Evolutionary conservation across 805 yeast species (phyloP).

Genomic region (Yarrowia yakushimensis): DNA sequence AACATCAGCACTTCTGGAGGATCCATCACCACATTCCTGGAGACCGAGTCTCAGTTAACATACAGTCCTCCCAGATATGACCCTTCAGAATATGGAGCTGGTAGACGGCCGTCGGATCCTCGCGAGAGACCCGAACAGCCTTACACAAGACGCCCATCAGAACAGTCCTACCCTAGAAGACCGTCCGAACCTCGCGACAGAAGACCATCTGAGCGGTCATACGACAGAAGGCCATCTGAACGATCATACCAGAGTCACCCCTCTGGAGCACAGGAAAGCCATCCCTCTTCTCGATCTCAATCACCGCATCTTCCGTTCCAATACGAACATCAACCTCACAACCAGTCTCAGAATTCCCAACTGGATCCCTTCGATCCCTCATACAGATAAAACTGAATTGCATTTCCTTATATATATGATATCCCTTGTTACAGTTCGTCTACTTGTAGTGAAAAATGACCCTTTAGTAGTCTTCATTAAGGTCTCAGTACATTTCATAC

Average conservation of each 20-base stretch:
- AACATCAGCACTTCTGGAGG: background rate
- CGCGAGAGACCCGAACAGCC: background rate
- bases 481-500: background rate
- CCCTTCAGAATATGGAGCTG: background rate
- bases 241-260: background rate
- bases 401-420: background rate
- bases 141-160: background rate
- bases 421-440: too few relatives aligned
- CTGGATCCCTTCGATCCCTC: constrained; percentile 11
- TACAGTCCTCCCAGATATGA: constrained; percentile 11
- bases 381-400: background rate
- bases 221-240: background rate
- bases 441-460: too few relatives aligned
- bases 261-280: background rate
- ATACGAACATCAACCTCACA: background rate
- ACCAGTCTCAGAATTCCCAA: background rate
- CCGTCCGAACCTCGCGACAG: background rate
- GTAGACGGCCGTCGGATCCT: background rate
- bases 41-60: background rate
- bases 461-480: background rate
- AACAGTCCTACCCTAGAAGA: background rate
- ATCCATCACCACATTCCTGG: background rate
- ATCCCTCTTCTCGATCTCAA: background rate
- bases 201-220: background rate
- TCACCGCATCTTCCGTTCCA: constrained; percentile 13